Evolutionary conservation across 2,329 filamentous ascomycete genomes (phyloP), one percentile per base, ranked within the genome.

Genomic region (Elsinoe fawcettii): DNA sequence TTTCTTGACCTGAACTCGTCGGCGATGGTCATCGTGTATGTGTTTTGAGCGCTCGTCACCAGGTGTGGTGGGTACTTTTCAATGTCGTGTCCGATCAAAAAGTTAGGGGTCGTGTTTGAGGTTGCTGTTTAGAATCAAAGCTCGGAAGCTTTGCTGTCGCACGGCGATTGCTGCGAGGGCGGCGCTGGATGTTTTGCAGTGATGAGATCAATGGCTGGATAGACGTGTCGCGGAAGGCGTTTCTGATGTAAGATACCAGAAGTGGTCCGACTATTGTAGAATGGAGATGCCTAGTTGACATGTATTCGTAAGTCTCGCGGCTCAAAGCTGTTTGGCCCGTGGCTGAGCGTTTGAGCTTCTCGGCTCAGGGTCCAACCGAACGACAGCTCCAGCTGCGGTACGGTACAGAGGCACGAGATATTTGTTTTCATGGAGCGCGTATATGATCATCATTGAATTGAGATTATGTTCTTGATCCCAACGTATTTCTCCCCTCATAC

Each of bases 1-100:
- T 85, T 85, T 69, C 82, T 74, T 67, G 80, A 81, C 67, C 74
- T 80, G 68, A 85, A 78, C 70, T 85, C 82, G 61, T 85, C 82
- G 56, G 76, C 74, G 62, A 85, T 68, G 63, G 81, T 80, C 82
- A 83, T 84, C 18, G 46, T 60, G 59, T 22, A n/a, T 14, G 27
- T 36, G 16, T 18, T 36, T 63, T 62, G 23, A 23, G 14, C 41
- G 67, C 60, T 69, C 68, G 58, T 16, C 2, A 8, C 20, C 5
- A 36, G 11, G 25, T 18, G 7, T 18, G 14, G 37, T 41, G 7
- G 6, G 18, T 9, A 5, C 5, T 5, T 5, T 9, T 30, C 27
- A n/a, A 16, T 34, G 36, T 20, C 3, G 36, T 37, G 30, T 43
- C 20, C 14, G 14, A 22, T 25, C 9, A 36, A 23, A 18, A n/a